Conservation (phyloP, 176 grass and related monocot genomes). For the Cymbopogon citratus region DNA sequence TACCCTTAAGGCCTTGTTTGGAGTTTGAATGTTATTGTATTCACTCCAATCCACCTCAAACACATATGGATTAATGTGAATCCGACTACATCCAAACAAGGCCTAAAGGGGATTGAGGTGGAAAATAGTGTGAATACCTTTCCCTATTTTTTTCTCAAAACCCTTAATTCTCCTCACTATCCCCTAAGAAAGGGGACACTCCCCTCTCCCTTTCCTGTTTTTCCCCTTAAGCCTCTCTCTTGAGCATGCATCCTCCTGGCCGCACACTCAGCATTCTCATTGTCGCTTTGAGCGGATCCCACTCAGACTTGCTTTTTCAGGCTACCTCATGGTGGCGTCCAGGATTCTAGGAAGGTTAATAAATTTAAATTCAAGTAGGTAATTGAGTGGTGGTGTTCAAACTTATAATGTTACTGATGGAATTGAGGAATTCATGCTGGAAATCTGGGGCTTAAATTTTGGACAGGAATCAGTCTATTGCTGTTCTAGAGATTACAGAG, state of each 20-base stretch:
- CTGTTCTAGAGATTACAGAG: constrained; percentile 20
- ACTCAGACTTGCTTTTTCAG: too few relatives aligned
- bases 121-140: neutral
- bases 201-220: neutral
- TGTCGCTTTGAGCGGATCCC: too few relatives aligned
- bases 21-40: too few relatives aligned
- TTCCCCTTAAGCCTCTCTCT: neutral
- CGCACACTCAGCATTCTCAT: neutral
- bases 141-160: neutral
- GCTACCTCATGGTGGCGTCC: neutral
- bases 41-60: too few relatives aligned
- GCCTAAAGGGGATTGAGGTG: neutral
- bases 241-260: neutral
- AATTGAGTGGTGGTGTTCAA: neutral
- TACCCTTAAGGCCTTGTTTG: too few relatives aligned
- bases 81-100: too few relatives aligned
- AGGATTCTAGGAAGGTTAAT: neutral
- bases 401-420: neutral
- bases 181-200: neutral
- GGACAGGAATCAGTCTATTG: neutral
- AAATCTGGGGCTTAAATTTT: neutral
- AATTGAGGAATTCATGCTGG: neutral
- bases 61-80: too few relatives aligned
- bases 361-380: neutral
- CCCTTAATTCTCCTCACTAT: neutral